These are phyloP conservation scores for Gnomoniopsis sp. DNA, from an alignment of 2,329 filamentous ascomycete genomes.

Conservation along the genomic window DNA sequence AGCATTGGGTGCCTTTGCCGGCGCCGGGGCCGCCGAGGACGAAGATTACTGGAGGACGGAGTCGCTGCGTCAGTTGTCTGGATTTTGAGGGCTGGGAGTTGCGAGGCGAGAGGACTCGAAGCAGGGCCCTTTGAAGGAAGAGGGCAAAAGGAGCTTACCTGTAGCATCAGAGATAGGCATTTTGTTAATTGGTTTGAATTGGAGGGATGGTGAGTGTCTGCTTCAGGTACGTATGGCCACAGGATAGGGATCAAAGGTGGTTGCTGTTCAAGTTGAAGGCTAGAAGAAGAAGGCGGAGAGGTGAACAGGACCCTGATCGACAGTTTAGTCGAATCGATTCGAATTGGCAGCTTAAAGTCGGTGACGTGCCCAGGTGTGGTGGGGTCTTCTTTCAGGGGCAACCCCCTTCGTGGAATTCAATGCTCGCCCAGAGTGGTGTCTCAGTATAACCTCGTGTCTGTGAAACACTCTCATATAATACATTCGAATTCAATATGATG, in stretches of 20 bases:
- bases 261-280: not conserved
- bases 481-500: not conserved
- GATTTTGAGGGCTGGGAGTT: constrained; percentile 86
- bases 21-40: constrained; percentile 65
- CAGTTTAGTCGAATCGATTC: not conserved
- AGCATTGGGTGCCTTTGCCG: constrained; percentile 95
- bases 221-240: not conserved
- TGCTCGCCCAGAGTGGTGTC: too few relatives aligned
- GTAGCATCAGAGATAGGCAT: constrained; percentile 21
- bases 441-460: not conserved
- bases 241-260: not conserved
- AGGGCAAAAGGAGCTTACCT: constrained; percentile 14
- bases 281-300: not conserved
- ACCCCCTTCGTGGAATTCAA: not conserved
- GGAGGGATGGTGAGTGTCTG: not conserved
- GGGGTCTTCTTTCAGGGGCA: constrained; percentile 4
- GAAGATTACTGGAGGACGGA: constrained; percentile 12
- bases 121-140: constrained; percentile 91
- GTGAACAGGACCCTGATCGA: not conserved
- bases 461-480: not conserved
- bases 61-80: constrained; percentile 45
- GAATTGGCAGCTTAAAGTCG: constrained; percentile 8
- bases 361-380: constrained; percentile 13
- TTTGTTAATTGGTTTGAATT: not conserved
- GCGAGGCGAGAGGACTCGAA: constrained; percentile 84